Conservation (phyloP, 1,284 basidiomycete species). For the Microstroma glucosiphilum region DNA sequence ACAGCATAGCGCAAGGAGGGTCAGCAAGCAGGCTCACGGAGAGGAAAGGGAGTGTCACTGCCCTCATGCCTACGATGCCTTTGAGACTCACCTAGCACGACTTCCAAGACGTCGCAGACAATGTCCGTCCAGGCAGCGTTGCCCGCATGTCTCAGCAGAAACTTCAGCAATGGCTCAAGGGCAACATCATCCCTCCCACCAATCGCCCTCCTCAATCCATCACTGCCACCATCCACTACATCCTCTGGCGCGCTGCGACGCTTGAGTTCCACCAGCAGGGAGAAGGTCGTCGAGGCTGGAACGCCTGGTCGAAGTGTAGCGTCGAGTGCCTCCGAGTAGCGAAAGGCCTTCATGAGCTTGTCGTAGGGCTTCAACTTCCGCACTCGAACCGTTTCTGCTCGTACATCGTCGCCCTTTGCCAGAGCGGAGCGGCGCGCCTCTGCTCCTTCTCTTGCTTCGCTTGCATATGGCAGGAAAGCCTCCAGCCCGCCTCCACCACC, state of each 20-base stretch:
- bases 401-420: constrained; percentile 51
- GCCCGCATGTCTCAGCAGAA: constrained; percentile 76
- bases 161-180: constrained; percentile 78
- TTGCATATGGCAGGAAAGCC: constrained; percentile 9
- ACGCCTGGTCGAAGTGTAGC: constrained; percentile 41
- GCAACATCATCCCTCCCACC: constrained; percentile 87
- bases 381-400: constrained; percentile 61
- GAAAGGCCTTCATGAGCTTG: constrained; percentile 80
- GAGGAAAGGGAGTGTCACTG: background rate
- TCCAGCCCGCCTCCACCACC: constrained; percentile 54
- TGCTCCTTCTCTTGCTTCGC: background rate
- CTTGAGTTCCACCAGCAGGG: constrained; percentile 85
- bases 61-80: constrained; percentile 3
- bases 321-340: constrained; percentile 84
- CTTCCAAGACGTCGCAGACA: constrained; percentile 71
- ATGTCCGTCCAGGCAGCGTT: constrained; percentile 87
- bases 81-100: constrained; percentile 69
- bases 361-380: constrained; percentile 82
- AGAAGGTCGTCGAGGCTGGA: constrained; percentile 64
- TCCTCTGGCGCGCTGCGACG: constrained; percentile 55
- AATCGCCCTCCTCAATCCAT: constrained; percentile 79
- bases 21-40: background rate
- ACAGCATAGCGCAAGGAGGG: background rate
- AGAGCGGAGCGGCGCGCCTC: background rate
- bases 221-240: constrained; percentile 52